Evolutionary conservation across 2,329 filamentous ascomycete species (phyloP), one percentile per base, ranked within the genome.

Genomic region (Pezicula radicicola): DNA sequence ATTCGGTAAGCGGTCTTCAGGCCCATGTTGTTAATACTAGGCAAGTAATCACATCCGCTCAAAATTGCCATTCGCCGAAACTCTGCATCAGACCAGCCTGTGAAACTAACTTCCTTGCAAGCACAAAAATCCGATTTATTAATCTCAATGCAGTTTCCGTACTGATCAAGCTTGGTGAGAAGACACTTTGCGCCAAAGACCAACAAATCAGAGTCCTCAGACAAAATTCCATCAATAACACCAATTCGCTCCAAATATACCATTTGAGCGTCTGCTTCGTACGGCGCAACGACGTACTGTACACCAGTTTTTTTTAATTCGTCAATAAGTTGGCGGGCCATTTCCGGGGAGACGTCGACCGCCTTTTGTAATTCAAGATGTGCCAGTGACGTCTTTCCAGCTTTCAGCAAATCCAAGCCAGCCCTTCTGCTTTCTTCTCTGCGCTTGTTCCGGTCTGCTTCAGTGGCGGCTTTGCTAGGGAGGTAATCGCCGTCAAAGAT

Each of bases 401-500:
- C 87, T 55, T 85, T 86, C 51, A 96, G 76, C 10, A 97, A 74
- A 64, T 94, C 90, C 53, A 93, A 71, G 1, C 92, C 94, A 2
- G 83, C 68, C 65, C 81, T 83, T 67, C 83, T 91, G 70, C 85
- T 90, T 54, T 93, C 87, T 58, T 91, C 85, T 45, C 94, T 83
- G 55, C 83, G 83, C 58, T 84, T 83, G n/a, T 80, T 80, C 49
- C 94, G 82, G 13, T 89, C 86, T 30, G 81, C 79, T 68, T 99
- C 94, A 1, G 93, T 97, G 27, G 79, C 83, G 15, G 90, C 87
- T 71, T 99, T 99, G 76, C 92, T 96, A 30, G 94, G 94, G 21
- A 99, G 79, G 66, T 88, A 91, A 67, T 97, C 94, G 56, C 94
- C 94, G 71, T 99, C 94, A 68, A 99, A 99, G 35, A 99, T 88